Evolutionary conservation across 2,329 filamentous ascomycete genomes (phyloP), one percentile per base, ranked within the genome.

Genomic region (Torrubiella hemipterigena): DNA sequence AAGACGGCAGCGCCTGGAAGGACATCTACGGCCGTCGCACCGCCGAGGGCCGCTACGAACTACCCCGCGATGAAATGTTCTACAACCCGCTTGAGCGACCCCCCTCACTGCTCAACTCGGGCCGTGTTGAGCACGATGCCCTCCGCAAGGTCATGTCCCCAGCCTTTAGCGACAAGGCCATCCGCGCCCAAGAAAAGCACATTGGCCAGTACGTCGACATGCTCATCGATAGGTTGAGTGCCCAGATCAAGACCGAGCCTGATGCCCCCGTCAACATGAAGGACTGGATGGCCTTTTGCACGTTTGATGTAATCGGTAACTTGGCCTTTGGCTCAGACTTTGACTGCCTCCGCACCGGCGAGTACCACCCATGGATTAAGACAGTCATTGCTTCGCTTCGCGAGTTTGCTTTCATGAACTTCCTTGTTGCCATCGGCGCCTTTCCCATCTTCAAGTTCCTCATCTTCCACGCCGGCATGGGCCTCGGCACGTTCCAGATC

Each of bases 301-400:
- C 54, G 2, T 52, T 59, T 33, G 56, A 58, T 38, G 47, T 59
- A 18, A 48, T 56, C 27, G 38, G 38, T n/a, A 36, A 38, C 29
- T 47, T 63, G 27, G 51, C 58, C 0, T 64, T 63, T 39, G 59
- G 57, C 6, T 52, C 59, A 28, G 49, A 52, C 2, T 60, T 58
- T 37, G 45, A 46, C 12, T 49, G 45, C 33, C 38, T 56, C 9
- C 35, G 45, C 16, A 38, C 39, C 28, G 17, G 23, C 10, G 18
- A 11, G 17, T 33, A 33, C 27, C 31, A 33, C 18, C 31, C 31
- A 13, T 33, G 31, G 31, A 26, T 33, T 14, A 24, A 24, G 11
- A 6, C 22, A 24, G 14, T 24, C 22, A 24, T 24, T 11, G 11
- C 5, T 24, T 24, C 22, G 6, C 10, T 24, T 11, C 12, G 22